Percentiles rank a stretch among this genome's conserved stretches.
phyloP scores from a whole-genome alignment of 345 rosid species.

The Syzygium jambos region DNA sequence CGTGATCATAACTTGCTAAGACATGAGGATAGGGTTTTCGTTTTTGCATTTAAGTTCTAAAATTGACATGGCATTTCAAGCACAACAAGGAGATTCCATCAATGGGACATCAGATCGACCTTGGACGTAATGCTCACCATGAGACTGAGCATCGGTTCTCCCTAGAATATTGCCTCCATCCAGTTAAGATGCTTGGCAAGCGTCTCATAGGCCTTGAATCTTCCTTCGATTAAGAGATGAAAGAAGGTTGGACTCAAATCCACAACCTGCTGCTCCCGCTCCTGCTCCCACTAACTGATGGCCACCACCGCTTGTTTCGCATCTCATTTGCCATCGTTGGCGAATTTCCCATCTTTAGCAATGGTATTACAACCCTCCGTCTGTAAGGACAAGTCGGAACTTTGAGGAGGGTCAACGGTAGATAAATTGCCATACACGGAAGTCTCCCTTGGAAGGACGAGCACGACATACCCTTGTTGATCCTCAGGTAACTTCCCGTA shows the following conservation, averaged over 20 bases:
- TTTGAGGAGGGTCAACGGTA: not conserved
- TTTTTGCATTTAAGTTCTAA: not conserved
- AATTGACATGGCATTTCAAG: not conserved
- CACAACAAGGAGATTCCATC: not conserved
- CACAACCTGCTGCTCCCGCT: not conserved
- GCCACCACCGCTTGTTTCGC: not conserved
- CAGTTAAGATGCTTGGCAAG: not conserved
- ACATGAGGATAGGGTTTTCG: not conserved
- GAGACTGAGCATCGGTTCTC: not conserved
- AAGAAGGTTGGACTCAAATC: not conserved
- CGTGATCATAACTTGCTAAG: not conserved
- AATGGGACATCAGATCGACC: not conserved
- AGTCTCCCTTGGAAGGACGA: not conserved
- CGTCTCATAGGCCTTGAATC: not conserved
- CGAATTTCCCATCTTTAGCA: not conserved
- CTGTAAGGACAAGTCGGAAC: fast-evolving
- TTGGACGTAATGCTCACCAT: not conserved
- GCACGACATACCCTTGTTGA: not conserved
- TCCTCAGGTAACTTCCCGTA: not conserved
- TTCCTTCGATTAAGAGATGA: not conserved
- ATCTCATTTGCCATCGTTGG: not conserved
- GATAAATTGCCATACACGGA: not conserved
- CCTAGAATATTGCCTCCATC: not conserved
- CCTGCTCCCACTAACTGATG: not conserved
- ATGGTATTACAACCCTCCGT: not conserved